Percentiles rank a stretch among this genome's conserved stretches.
These are phyloP conservation scores for Talaromyces sp. DNA, from an alignment of 2,329 filamentous ascomycete genomes.

Conservation along the genomic window DNA sequence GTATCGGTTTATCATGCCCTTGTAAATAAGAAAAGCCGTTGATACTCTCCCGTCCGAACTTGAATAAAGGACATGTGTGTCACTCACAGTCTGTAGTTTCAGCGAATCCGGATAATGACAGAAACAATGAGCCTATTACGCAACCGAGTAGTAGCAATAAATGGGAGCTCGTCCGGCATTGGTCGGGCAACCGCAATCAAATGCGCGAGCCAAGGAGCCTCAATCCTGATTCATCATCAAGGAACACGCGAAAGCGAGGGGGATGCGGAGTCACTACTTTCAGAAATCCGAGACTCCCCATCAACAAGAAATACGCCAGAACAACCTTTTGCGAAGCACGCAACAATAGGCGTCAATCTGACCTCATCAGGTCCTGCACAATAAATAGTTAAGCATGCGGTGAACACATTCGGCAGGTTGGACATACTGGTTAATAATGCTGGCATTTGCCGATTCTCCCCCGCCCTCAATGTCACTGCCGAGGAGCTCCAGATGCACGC, in stretches of 20 bases:
- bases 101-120: neutral
- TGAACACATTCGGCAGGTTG: neutral
- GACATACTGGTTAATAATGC: slow-evolving; percentile 7
- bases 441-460: neutral
- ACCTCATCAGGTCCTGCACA: neutral
- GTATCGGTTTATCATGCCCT: neutral
- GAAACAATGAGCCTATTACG: neutral
- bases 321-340: neutral
- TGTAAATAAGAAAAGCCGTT: neutral
- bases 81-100: neutral
- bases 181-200: neutral
- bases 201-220: neutral
- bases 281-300: neutral
- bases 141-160: neutral
- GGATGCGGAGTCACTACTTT: neutral
- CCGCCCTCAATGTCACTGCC: neutral
- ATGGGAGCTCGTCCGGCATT: neutral
- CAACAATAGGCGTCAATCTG: neutral
- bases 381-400: neutral
- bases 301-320: neutral
- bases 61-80: neutral
- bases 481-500: neutral
- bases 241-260: neutral
- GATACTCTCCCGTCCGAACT: neutral
- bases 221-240: neutral